Base-by-base conservation (phyloP, 768 basidiomycete species). In the Leccinum arenicola region DNA sequence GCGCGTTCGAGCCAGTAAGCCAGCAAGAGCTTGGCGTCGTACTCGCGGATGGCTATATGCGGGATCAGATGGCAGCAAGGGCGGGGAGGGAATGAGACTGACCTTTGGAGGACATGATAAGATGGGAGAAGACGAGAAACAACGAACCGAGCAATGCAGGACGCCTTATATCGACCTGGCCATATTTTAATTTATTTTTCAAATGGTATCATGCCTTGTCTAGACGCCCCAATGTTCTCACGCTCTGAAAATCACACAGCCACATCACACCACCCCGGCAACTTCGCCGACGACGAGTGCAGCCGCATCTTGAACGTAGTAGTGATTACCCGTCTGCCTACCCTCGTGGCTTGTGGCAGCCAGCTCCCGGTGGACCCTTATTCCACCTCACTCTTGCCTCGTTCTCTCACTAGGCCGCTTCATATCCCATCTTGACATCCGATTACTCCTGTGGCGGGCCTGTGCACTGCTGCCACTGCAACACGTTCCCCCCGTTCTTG, bases 1-100 rank as follows among this genome's bases (percentile, higher is more conserved):
- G 94, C 90, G 62, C 94, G 87, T 75, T 91, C 86, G 63, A 98
- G 88, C 95, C 95, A 98, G 82, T 98, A 97, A 40, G 95, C 93
- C 31, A 98, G 82, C 64, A 98, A 84, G 67, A 98, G 91, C 82
- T 98, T 99, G 66, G 96, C 96, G 74, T 99, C 96, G 82, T 94
- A 98, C 82, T 98, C 95, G 72, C 92, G 90, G 80, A 98, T 96
- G 66, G 89, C 86, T 87, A 50, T 33, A 21, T n/a, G 56, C 21
- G 19, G 1, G 51, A 53, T 68, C 19, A 70, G 63, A 45, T 21
- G 43, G 11, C 27, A 5, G 6, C 49, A 6, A 11, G 7, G n/a
- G 3, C 12, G 40, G 35, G 52, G 45, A 33, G 8, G 31, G 35
- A 15, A 47, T 0, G 8, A n/a, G 48, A 63, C 70, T 2, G 3